These are phyloP conservation scores for Jackrogersella minutella DNA, from an alignment of 495 filamentous ascomycete species.

Conservation along the genomic window DNA sequence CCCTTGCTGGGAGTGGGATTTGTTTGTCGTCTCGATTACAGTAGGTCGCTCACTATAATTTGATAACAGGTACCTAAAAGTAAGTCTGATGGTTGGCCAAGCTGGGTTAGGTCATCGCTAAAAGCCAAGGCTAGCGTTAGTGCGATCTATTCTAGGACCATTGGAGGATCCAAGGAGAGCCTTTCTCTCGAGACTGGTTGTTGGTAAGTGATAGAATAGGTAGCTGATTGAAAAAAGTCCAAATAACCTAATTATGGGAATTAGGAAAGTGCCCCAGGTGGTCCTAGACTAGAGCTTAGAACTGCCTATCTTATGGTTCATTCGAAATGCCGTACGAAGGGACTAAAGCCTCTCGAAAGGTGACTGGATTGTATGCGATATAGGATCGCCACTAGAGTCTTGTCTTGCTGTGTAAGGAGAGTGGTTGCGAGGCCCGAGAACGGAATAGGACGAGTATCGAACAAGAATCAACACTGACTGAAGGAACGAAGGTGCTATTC, in stretches of 20 bases:
- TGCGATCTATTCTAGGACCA: slow-evolving; percentile 20
- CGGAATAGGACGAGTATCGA: background rate
- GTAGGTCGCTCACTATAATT: background rate
- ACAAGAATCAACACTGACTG: background rate
- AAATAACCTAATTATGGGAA: background rate
- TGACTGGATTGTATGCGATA: background rate
- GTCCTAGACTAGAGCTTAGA: background rate
- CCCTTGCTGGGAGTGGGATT: background rate
- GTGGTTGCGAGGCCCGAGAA: background rate
- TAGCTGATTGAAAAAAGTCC: background rate
- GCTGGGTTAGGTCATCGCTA: slow-evolving; percentile 3
- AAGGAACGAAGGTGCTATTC: slow-evolving; percentile 10
- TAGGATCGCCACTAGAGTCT: background rate
- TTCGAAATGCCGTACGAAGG: background rate
- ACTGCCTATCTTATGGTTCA: background rate
- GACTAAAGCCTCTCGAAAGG: background rate
- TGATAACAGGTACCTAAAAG: background rate
- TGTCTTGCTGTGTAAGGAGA: slow-evolving; percentile 2
- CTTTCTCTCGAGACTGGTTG: background rate
- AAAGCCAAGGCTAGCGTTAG: slow-evolving; percentile 13
- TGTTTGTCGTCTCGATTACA: slow-evolving; percentile 6
- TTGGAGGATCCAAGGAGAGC: background rate
- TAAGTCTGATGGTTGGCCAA: background rate
- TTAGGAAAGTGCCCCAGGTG: background rate
- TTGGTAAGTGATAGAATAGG: background rate